Base-by-base conservation (phyloP, 768 basidiomycete genomes). In the Mrakia frigida region DNA sequence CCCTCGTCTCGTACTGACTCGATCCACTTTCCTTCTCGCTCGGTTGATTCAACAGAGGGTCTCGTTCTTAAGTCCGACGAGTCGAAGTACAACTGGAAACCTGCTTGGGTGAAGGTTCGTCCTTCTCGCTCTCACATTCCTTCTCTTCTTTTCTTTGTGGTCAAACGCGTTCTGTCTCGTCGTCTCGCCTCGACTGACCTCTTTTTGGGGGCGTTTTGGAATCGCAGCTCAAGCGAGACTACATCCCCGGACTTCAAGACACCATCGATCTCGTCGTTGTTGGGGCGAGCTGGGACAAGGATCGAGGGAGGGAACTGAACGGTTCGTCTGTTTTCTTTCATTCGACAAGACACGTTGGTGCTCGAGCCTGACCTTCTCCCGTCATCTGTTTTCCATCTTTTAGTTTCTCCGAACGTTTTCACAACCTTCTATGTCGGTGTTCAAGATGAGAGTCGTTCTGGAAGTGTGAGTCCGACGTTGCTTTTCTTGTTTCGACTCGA, bases 371-470 rank as follows among this genome's bases (percentile, higher is more conserved):
- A 53, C 23, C 61, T 74, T 59, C 21, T 18, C 23, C 33, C 33
- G 16, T 11, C 11, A 53, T 28, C 21, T n/a, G 31, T 2, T 50
- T 37, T 25, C 13, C 18, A 28, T 11, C 11, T 41, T 70, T 23
- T 75, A 92, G 93, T 94, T 6, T 84, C 90, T 16, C 88, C 92
- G 3, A 86, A 87, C 16, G 88, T 88, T 3, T 88, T 88, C 69
- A 95, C 92, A 0, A 93, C 89, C 0, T 93, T 95, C 82, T 92
- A 90, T 81, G 84, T 94, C 41, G 94, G 91, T 3, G 88, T 86
- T 31, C 59, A 41, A 3, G 35, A 63, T 11, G 63, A 43, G 39
- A 21, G 13, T 59, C 33, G 60, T 14, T 0, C 18, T 28, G 41
- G 53, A n/a, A 35, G 60, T 50, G 65, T 74, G 46, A 52, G 43